Evolutionary conservation across 305 asterid genomes (phyloP).

Genomic region (Stenogyne calaminthoides): DNA sequence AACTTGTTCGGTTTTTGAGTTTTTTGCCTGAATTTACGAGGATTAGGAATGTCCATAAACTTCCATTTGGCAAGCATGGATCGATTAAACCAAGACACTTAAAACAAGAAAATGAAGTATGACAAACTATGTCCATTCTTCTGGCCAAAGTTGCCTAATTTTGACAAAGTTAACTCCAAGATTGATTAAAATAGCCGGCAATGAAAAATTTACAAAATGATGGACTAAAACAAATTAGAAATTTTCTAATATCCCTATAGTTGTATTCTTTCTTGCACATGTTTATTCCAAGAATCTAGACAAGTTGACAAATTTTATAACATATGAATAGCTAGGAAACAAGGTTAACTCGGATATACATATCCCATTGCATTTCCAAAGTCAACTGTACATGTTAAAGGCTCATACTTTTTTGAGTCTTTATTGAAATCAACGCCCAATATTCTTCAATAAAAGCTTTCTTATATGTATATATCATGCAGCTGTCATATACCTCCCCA

Average conservation of each 20-base stretch:
- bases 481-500: too few species aligned
- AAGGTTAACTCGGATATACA: constrained; percentile 25
- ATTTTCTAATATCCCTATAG: background rate
- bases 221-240: background rate
- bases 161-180: background rate
- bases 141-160: background rate
- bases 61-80: constrained; percentile 28
- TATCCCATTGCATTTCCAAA: too few species aligned
- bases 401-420: background rate
- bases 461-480: too few species aligned
- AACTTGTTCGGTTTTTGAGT: background rate
- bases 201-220: background rate
- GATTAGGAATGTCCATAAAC: background rate
- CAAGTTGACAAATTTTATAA: background rate
- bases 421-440: constrained; percentile 30
- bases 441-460: constrained; percentile 6
- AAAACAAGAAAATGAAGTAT: too few species aligned
- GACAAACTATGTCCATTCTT: background rate
- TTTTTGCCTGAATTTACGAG: background rate
- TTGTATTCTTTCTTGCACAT: constrained; percentile 8
- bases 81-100: constrained; percentile 30
- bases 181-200: background rate
- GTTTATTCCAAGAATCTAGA: constrained; percentile 18
- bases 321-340: background rate
- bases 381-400: constrained; percentile 28